Conservation (phyloP, 331 rosid species). For the Acacia concinna region DNA sequence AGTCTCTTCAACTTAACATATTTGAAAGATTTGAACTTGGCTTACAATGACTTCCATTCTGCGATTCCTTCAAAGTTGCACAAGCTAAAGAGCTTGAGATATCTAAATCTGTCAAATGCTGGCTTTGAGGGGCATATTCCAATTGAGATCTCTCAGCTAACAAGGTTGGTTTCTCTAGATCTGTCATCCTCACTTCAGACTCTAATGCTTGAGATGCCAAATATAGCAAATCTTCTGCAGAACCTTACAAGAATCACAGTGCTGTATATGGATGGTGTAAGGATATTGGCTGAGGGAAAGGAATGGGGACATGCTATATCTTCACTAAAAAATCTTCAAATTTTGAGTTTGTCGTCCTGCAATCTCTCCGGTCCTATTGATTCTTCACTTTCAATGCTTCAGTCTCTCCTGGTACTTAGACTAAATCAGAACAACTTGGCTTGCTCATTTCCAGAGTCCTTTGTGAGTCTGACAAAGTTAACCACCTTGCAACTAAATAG, state of each 20-base stretch:
- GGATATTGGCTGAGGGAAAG: conserved; percentile 9
- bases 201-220: conserved; percentile 8
- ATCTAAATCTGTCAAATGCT: too few relatives aligned
- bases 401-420: background rate
- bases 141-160: conserved; percentile 24
- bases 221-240: background rate
- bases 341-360: conserved; percentile 37
- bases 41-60: conserved; percentile 6
- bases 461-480: conserved; percentile 29
- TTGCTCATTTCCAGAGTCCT: conserved; percentile 21
- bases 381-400: conserved; percentile 7
- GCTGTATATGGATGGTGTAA: conserved; percentile 33
- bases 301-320: conserved; percentile 29
- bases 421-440: background rate
- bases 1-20: conserved; percentile 30
- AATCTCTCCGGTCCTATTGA: conserved; percentile 21
- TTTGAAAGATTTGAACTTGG: conserved; percentile 29
- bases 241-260: conserved; percentile 10
- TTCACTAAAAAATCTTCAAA: conserved; percentile 16
- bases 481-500: background rate
- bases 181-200: background rate
- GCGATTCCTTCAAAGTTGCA: background rate
- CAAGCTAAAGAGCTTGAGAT: conserved; percentile 21
- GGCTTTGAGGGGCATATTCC: conserved; percentile 28
- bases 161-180: conserved; percentile 44